Percentiles rank a stretch among this genome's conserved stretches.
Conservation (phyloP, 371 early-diverging fungal genomes). For the Mucor saturninus region DNA sequence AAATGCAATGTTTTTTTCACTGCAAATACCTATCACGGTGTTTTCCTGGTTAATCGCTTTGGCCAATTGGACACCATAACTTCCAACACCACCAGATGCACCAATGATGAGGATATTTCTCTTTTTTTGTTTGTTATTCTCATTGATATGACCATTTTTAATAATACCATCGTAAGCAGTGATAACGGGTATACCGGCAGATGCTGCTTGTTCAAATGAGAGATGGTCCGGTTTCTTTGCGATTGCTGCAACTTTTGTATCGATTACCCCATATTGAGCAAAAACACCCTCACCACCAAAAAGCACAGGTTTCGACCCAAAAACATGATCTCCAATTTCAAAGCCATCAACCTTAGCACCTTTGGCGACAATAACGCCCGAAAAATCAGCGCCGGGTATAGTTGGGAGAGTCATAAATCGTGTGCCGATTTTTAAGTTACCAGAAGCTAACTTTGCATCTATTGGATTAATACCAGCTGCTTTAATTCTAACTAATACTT, state of each 20-base stretch:
- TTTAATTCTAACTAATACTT: constrained; percentile 60
- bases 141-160: constrained; percentile 8
- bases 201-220: constrained; percentile 59
- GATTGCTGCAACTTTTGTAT: constrained; percentile 33
- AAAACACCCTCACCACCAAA: constrained; percentile 42
- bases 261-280: constrained; percentile 48
- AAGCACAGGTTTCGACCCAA: constrained; percentile 40
- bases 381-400: constrained; percentile 54
- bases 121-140: not conserved
- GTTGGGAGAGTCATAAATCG: constrained; percentile 14
- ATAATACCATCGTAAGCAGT: constrained; percentile 52
- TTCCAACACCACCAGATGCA: constrained; percentile 67
- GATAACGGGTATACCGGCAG: constrained; percentile 34
- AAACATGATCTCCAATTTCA: constrained; percentile 57
- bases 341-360: constrained; percentile 45
- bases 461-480: constrained; percentile 69
- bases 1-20: constrained; percentile 51
- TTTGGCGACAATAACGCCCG: constrained; percentile 46
- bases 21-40: constrained; percentile 69
- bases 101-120: constrained; percentile 54
- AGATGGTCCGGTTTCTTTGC: constrained; percentile 50
- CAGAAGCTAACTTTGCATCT: constrained; percentile 55
- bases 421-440: constrained; percentile 19
- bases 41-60: constrained; percentile 51
- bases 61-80: constrained; percentile 67